Evolutionary conservation across 176 grass and related monocot species (phyloP).

Genomic region (Alopecurus myosuroides): DNA sequence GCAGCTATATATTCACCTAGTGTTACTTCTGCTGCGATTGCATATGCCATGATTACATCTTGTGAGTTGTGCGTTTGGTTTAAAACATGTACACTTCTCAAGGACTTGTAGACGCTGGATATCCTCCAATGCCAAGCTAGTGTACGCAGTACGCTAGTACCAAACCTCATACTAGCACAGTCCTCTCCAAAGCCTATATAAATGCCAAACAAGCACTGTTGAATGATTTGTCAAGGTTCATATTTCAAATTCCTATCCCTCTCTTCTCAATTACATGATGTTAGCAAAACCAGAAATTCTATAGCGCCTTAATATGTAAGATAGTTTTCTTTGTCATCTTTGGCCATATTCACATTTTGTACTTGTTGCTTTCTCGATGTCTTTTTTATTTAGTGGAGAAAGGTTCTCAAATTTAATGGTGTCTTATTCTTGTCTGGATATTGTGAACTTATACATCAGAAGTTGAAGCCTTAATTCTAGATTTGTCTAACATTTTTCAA

Average conservation of each 20-base stretch:
- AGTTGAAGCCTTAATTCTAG: background rate
- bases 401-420: background rate
- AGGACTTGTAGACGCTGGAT: slow-evolving; percentile 28
- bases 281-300: background rate
- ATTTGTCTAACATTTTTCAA: background rate
- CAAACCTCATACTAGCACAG: background rate
- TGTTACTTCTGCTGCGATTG: background rate
- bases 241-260: background rate
- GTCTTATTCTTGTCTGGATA: background rate
- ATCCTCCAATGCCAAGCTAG: slow-evolving; percentile 22
- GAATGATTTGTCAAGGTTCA: slow-evolving; percentile 3
- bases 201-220: slow-evolving; percentile 23
- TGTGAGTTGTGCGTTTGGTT: background rate
- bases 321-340: background rate
- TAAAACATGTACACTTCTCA: slow-evolving; percentile 18
- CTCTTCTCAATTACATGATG: background rate
- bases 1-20: background rate
- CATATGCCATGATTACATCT: background rate
- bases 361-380: background rate
- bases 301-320: slow-evolving; percentile 1
- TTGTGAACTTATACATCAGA: background rate
- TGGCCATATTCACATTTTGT: background rate
- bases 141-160: background rate
- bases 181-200: slow-evolving; percentile 33
- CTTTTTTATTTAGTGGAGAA: background rate